Percentiles rank a stretch among this genome's conserved stretches.
Evolutionary conservation across 2,329 filamentous ascomycete genomes (phyloP).

Genomic region (Colletotrichum limetticola): DNA sequence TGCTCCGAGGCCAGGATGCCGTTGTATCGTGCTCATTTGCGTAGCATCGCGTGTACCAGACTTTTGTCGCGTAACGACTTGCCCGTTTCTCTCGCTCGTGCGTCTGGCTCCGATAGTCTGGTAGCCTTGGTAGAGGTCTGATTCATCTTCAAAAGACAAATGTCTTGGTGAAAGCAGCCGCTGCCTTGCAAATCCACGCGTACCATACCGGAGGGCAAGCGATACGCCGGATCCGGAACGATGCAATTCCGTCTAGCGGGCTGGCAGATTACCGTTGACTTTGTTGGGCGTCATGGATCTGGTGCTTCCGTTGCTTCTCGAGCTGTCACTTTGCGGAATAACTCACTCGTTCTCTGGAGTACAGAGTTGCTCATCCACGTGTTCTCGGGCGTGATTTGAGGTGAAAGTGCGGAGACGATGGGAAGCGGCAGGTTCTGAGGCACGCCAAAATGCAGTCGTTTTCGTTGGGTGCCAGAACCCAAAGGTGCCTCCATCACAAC

Average conservation of each 20-base stretch:
- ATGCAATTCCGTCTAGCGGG: constrained; percentile 4
- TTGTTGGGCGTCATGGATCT: constrained; percentile 1
- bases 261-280: background rate
- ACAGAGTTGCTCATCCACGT: background rate
- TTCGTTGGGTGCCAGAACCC: constrained; percentile 2
- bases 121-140: background rate
- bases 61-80: constrained; percentile 6
- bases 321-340: background rate
- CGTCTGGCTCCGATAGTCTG: background rate
- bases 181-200: background rate
- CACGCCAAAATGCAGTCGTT: constrained; percentile 17
- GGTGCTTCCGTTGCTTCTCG: background rate
- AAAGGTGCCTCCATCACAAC: background rate
- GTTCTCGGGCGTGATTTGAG: background rate
- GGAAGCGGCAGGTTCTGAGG: constrained; percentile 22
- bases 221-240: constrained; percentile 20
- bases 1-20: constrained; percentile 27
- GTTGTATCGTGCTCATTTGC: constrained; percentile 18
- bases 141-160: background rate
- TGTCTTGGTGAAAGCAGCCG: constrained; percentile 16
- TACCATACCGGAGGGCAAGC: constrained; percentile 5
- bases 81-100: constrained; percentile 17
- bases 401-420: background rate
- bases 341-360: background rate
- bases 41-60: constrained; percentile 20